A percentile compares a stretch with the other conserved stretches of the same genome.
These are phyloP conservation scores for Panicum virgatum DNA, from an alignment of 202 grass and related monocot species.

Conservation along the genomic window DNA sequence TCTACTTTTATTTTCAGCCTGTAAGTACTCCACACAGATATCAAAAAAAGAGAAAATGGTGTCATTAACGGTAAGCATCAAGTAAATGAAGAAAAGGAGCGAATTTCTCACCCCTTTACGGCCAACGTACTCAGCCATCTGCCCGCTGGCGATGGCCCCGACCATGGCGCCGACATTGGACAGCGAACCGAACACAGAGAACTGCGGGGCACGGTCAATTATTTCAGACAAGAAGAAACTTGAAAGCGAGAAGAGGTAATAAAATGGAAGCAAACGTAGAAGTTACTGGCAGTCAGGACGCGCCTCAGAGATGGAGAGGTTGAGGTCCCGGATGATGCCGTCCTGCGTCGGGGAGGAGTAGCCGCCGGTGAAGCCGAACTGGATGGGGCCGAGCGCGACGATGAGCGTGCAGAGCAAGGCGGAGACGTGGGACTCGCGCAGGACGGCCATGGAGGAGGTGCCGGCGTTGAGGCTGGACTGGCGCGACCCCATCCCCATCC, in stretches of 20 bases:
- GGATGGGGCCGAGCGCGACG: constrained; percentile 92
- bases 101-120: constrained; percentile 71
- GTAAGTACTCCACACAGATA: neutral
- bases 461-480: constrained; percentile 66
- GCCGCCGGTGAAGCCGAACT: constrained; percentile 96
- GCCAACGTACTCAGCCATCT: constrained; percentile 88
- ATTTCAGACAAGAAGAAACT: neutral
- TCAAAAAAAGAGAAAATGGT: neutral
- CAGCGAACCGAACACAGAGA: constrained; percentile 88
- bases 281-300: neutral
- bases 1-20: neutral
- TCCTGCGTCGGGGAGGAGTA: constrained; percentile 89
- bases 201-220: constrained; percentile 37
- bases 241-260: neutral
- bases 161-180: constrained; percentile 98
- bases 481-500: constrained; percentile 83
- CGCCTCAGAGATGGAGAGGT: constrained; percentile 84
- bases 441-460: constrained; percentile 60
- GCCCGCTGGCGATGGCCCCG: constrained; percentile 84
- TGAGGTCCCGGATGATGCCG: constrained; percentile 76
- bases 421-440: constrained; percentile 80
- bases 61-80: neutral
- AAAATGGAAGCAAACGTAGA: neutral
- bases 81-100: neutral
- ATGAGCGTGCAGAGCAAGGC: constrained; percentile 95